These are phyloP conservation scores for Citrus hindsii DNA, from an alignment of 345 rosid genomes.

Conservation along the genomic window DNA sequence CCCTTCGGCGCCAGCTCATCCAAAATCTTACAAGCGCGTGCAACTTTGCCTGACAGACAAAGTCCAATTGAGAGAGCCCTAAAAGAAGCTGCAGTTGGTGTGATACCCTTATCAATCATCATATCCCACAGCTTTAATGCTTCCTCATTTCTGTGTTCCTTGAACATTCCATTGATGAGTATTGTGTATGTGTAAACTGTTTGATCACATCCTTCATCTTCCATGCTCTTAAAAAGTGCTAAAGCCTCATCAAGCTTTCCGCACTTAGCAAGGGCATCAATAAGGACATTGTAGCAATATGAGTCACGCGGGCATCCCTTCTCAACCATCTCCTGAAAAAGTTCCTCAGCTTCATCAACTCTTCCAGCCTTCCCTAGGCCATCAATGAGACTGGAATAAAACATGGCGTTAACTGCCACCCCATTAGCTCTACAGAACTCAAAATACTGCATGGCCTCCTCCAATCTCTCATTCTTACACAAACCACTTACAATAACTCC, in stretches of 20 bases:
- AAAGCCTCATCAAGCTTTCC: slow-evolving; percentile 68
- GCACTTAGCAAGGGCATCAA: slow-evolving; percentile 60
- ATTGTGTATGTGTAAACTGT: slow-evolving; percentile 78
- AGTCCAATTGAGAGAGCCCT: slow-evolving; percentile 70
- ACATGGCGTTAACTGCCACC: slow-evolving; percentile 56
- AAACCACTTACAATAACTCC: slow-evolving; percentile 65
- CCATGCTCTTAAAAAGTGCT: slow-evolving; percentile 64
- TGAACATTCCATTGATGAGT: slow-evolving; percentile 58
- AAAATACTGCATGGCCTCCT: slow-evolving; percentile 60
- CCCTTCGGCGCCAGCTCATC: slow-evolving; percentile 92
- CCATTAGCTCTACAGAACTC: slow-evolving; percentile 46
- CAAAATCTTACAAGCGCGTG: slow-evolving; percentile 81
- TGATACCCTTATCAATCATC: slow-evolving; percentile 85
- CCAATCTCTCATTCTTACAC: slow-evolving; percentile 73
- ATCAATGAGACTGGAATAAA: slow-evolving; percentile 76
- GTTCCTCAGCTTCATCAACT: slow-evolving; percentile 67
- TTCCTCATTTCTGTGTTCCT: slow-evolving; percentile 69
- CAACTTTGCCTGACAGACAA: slow-evolving; percentile 85
- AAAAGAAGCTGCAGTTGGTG: slow-evolving; percentile 79
- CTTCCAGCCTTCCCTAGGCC: slow-evolving; percentile 88
- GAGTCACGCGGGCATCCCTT: slow-evolving; percentile 69
- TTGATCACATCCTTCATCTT: slow-evolving; percentile 69
- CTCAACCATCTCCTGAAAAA: slow-evolving; percentile 71
- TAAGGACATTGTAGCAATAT: slow-evolving; percentile 77
- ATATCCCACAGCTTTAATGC: slow-evolving; percentile 74